Conservation (phyloP, 2,329 filamentous ascomycete genomes). For the Sclerotinia borealis region DNA sequence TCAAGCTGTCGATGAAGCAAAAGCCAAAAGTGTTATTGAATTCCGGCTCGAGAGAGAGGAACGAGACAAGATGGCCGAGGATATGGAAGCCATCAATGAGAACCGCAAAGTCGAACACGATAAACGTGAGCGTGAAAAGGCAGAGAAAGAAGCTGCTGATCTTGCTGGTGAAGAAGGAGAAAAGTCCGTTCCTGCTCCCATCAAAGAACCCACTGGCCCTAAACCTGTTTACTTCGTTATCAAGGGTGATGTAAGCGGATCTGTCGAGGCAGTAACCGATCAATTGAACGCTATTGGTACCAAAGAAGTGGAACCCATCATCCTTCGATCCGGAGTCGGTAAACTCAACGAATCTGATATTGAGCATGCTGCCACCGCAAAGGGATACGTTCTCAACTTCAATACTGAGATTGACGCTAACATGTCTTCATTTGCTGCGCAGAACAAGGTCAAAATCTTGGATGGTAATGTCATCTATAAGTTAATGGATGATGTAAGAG, state of each 20-base stretch:
- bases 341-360: slow-evolving; percentile 80
- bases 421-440: slow-evolving; percentile 64
- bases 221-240: slow-evolving; percentile 72
- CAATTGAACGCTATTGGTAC: slow-evolving; percentile 74
- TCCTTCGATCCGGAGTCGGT: slow-evolving; percentile 75
- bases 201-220: slow-evolving; percentile 35
- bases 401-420: slow-evolving; percentile 64
- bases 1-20: slow-evolving; percentile 72
- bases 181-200: slow-evolving; percentile 20
- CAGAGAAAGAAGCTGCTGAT: slow-evolving; percentile 40
- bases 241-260: slow-evolving; percentile 90
- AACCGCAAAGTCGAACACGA: slow-evolving; percentile 51
- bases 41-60: slow-evolving; percentile 70
- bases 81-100: slow-evolving; percentile 74
- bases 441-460: slow-evolving; percentile 67
- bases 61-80: slow-evolving; percentile 55
- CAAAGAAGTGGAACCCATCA: slow-evolving; percentile 70
- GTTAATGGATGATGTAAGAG: slow-evolving; percentile 66
- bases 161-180: slow-evolving; percentile 35
- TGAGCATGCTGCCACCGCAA: slow-evolving; percentile 74
- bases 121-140: slow-evolving; percentile 53
- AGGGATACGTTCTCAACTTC: slow-evolving; percentile 78
- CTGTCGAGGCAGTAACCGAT: slow-evolving; percentile 81
- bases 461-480: slow-evolving; percentile 85
- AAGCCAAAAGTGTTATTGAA: slow-evolving; percentile 70